Conservation (phyloP, 768 basidiomycete genomes). For the Lactarius vividus region DNA sequence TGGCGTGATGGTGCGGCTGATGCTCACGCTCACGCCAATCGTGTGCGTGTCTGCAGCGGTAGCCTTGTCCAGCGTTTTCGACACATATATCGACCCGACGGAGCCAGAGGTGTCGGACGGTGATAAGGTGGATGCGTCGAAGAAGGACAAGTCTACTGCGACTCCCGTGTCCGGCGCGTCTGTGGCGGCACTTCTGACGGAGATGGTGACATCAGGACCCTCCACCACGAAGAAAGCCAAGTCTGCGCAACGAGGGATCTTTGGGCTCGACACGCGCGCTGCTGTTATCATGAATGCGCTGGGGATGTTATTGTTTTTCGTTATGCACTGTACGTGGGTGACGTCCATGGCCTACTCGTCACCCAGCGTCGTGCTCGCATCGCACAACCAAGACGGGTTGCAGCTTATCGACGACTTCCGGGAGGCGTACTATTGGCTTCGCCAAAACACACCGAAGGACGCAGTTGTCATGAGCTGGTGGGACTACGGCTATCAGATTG, state of each 20-base stretch:
- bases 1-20: slow-evolving; percentile 98
- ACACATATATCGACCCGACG: slow-evolving; percentile 84
- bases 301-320: slow-evolving; percentile 83
- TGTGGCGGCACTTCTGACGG: slow-evolving; percentile 25
- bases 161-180: slow-evolving; percentile 31
- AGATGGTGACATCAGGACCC: slow-evolving; percentile 19
- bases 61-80: slow-evolving; percentile 81
- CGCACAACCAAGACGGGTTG: slow-evolving; percentile 76
- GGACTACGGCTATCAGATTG: slow-evolving; percentile 99
- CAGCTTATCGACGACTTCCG: slow-evolving; percentile 99
- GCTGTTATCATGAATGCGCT: slow-evolving; percentile 71
- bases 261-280: slow-evolving; percentile 80
- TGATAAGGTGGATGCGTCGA: slow-evolving; percentile 37
- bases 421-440: slow-evolving; percentile 98
- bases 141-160: slow-evolving; percentile 49
- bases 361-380: slow-evolving; percentile 92
- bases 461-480: slow-evolving; percentile 99
- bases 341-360: slow-evolving; percentile 95
- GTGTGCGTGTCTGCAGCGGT: slow-evolving; percentile 94
- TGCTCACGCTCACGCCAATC: slow-evolving; percentile 95
- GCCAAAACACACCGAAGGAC: slow-evolving; percentile 90
- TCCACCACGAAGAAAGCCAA: slow-evolving; percentile 35
- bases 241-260: slow-evolving; percentile 58
- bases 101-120: slow-evolving; percentile 55
- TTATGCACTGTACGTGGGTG: slow-evolving; percentile 95